phyloP scores from a whole-genome alignment of 1,284 basidiomycete genomes.

The Fomes fomentarius region DNA sequence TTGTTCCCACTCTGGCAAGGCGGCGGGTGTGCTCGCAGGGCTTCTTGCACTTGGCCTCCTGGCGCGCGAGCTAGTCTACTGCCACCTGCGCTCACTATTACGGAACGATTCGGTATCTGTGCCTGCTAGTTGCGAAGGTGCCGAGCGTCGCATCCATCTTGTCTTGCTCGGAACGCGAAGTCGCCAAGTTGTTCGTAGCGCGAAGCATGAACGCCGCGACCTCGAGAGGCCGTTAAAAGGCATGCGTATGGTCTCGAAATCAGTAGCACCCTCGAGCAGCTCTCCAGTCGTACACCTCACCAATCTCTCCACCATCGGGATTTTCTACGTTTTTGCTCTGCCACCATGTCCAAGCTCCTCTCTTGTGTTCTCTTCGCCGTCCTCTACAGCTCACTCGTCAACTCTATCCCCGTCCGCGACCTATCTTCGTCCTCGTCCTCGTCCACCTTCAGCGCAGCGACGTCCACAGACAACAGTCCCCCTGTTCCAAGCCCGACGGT shows the following conservation, averaged over 20 bases:
- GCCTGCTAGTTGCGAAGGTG: no score
- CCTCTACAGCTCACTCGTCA: constrained; percentile 13
- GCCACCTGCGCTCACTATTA: no score
- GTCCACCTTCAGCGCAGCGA: background rate
- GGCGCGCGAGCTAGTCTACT: no score
- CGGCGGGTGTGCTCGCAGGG: no score
- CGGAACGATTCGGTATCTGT: no score
- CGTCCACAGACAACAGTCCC: constrained; percentile 4
- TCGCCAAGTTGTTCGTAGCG: background rate
- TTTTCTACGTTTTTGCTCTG: background rate
- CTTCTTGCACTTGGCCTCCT: no score
- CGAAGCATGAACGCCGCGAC: background rate
- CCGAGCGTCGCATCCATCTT: no score
- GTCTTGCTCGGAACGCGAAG: no score
- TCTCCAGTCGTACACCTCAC: background rate
- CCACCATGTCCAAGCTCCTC: constrained; percentile 14
- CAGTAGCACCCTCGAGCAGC: background rate
- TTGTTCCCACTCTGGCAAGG: no score
- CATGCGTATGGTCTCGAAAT: background rate
- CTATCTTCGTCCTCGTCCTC: background rate
- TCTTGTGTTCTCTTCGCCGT: constrained; percentile 18
- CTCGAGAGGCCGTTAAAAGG: background rate
- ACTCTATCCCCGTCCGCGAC: constrained; percentile 11
- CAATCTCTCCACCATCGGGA: background rate
- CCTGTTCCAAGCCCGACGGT: constrained; percentile 19